Evolutionary conservation across 2,329 filamentous ascomycete species (phyloP).

Genomic region (Aspergillus floridensis): DNA sequence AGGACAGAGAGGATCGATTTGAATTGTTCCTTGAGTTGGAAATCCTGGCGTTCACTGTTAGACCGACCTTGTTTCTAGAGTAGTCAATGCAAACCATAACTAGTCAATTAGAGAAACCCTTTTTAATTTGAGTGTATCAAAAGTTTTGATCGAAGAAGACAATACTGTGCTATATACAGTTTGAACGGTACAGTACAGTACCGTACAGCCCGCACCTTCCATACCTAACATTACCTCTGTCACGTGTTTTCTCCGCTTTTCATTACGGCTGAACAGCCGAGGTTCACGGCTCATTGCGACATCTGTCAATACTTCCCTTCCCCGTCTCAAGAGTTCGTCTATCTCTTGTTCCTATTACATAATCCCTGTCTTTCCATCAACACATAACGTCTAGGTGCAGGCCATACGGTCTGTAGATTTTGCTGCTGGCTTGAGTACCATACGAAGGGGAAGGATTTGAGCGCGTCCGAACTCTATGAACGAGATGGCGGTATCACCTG

Average conservation of each 20-base stretch:
- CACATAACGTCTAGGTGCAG: neutral
- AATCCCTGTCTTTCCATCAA: too few species aligned
- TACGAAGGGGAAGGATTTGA: neutral
- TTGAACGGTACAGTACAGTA: too few species aligned
- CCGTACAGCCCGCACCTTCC: too few species aligned
- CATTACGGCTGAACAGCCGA: too few species aligned
- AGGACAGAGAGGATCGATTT: neutral
- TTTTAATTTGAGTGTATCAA: neutral
- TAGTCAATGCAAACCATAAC: neutral
- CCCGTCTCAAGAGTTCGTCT: neutral
- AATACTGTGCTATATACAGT: too few species aligned
- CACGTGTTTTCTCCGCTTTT: too few species aligned
- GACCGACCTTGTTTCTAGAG: neutral
- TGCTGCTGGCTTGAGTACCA: neutral
- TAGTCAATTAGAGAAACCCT: too few species aligned
- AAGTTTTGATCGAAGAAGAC: too few species aligned
- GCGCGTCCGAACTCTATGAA: neutral
- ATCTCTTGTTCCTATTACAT: neutral
- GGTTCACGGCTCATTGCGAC: too few species aligned
- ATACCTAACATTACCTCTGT: too few species aligned
- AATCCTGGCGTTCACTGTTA: neutral
- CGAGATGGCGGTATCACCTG: slow-evolving; percentile 9
- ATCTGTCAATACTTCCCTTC: too few species aligned
- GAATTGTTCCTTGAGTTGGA: neutral
- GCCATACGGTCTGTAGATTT: neutral